Base-by-base conservation (phyloP, 495 filamentous ascomycete species). In the Trichocladium antarcticum region DNA sequence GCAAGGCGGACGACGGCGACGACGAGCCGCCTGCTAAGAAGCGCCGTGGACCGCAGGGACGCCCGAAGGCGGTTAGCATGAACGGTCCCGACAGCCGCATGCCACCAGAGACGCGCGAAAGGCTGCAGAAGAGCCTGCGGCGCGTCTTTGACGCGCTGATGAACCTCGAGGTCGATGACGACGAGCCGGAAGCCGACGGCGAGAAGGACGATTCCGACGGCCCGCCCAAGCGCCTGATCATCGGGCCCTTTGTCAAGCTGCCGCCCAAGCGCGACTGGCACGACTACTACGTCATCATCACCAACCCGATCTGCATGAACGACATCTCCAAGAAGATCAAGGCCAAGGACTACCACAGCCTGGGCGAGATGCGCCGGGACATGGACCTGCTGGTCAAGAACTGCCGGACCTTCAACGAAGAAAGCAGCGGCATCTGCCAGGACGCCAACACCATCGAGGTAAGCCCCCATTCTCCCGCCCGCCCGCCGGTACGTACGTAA, bases 381-480 rank as follows among this genome's bases (percentile, higher is more conserved):
- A 79, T 98, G 49, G 77, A 80, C 38, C 69, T 85, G 47, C 77
- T 98, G 57, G 90, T 89, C 63, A 78, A 76, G 57, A 98, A 98
- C 69, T 94, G 90, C 51, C 74, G 86, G 59, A 89, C 83, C 6
- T 98, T 92, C 68, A 98, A 98, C 65, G 92, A 98, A 66, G 92
- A 96, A 60, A 83, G 80, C 35, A 95, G 89, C 67, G 65, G 87
- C 49, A 74, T 98, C 39, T 96, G 87, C 70, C 78, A 84, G 57
- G 93, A 98, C 74, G 92, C 89, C 37, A 88, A 89, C 61, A 69
- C 81, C 37, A 96, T 98, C 65, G 88, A 95, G 77, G 90, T 95
- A 72, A 47, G 45, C 6, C 19, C 21, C 11, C 27, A 19, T 31
- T 31, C 21, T 20, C 34, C 42, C 21, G 17, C 28, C 7, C 16